phyloP scores from a whole-genome alignment of 805 yeast genomes.

The Candida yuanshanica region DNA sequence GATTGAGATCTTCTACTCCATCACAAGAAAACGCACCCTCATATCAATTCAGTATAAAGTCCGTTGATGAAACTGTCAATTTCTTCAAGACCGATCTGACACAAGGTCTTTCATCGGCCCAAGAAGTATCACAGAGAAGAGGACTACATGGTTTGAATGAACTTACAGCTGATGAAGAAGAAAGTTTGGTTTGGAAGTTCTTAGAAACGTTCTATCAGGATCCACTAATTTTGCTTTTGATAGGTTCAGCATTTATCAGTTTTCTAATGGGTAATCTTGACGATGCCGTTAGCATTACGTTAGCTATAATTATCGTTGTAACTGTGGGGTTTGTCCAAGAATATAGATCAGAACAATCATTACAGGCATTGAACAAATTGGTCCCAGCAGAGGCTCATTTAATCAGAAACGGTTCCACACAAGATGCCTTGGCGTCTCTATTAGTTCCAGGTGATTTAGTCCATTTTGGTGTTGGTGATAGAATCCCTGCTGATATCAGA shows the following conservation, averaged over 20 bases:
- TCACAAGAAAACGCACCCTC: conserved; percentile 49
- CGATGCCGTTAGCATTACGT: conserved; percentile 89
- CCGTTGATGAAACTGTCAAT: conserved; percentile 59
- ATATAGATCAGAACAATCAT: conserved; percentile 88
- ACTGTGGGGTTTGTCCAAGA: conserved; percentile 98
- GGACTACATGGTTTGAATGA: conserved; percentile 79
- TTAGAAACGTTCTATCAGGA: conserved; percentile 79
- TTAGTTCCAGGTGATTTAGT: conserved; percentile 97
- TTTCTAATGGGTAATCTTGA: conserved; percentile 94
- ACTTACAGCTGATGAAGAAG: conserved; percentile 70
- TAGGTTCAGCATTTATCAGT: conserved; percentile 84
- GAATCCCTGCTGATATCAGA: conserved; percentile 94
- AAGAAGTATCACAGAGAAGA: conserved; percentile 69
- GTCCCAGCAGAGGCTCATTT: conserved; percentile 97
- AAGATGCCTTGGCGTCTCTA: conserved; percentile 77
- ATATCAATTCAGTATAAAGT: conserved; percentile 50
- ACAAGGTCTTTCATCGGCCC: conserved; percentile 60
- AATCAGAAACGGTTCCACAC: conserved; percentile 72
- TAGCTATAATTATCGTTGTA: conserved; percentile 90
- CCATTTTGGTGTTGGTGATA: conserved; percentile 84
- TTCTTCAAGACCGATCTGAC: conserved; percentile 56
- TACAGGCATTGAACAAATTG: conserved; percentile 85
- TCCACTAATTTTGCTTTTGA: conserved; percentile 80
- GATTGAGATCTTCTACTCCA: conserved; percentile 19
- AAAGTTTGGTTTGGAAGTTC: conserved; percentile 64